These are phyloP conservation scores for Antitrichia curtipendula DNA, from an alignment of 225 moss, liverwort and hornwort species.

Conservation along the genomic window DNA sequence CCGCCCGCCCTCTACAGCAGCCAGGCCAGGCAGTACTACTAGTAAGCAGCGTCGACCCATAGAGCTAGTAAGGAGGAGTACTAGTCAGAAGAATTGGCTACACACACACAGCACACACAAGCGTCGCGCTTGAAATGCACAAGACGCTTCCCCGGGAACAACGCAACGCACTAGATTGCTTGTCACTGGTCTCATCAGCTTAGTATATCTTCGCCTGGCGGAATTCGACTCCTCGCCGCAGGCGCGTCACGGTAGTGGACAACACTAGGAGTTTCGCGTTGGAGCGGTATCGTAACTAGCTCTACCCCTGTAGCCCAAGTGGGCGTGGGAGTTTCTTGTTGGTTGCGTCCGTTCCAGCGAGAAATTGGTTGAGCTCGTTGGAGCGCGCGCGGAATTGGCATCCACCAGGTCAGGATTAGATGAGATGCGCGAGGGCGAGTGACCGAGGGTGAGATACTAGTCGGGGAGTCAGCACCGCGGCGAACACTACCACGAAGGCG, in stretches of 20 bases:
- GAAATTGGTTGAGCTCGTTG: neutral
- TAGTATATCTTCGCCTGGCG: neutral
- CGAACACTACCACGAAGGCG: neutral
- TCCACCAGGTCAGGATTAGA: neutral
- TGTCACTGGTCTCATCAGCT: neutral
- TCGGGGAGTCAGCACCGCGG: neutral
- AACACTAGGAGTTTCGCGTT: neutral
- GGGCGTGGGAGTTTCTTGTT: neutral
- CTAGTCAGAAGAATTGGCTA: neutral
- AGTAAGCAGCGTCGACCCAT: neutral
- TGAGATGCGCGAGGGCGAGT: neutral
- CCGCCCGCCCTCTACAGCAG: neutral
- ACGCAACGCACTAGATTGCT: neutral
- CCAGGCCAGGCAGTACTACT: neutral
- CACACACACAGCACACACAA: neutral
- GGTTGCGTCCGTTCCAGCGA: neutral
- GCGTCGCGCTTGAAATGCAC: neutral
- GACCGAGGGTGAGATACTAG: neutral
- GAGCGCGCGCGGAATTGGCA: neutral
- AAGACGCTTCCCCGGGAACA: neutral
- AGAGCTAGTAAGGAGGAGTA: neutral
- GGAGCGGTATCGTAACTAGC: neutral
- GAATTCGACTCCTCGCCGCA: neutral
- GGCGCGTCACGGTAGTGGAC: neutral
- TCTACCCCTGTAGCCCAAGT: neutral